phyloP scores from a whole-genome alignment of 169 alveolate genomes.

The Theileria annulata region DNA sequence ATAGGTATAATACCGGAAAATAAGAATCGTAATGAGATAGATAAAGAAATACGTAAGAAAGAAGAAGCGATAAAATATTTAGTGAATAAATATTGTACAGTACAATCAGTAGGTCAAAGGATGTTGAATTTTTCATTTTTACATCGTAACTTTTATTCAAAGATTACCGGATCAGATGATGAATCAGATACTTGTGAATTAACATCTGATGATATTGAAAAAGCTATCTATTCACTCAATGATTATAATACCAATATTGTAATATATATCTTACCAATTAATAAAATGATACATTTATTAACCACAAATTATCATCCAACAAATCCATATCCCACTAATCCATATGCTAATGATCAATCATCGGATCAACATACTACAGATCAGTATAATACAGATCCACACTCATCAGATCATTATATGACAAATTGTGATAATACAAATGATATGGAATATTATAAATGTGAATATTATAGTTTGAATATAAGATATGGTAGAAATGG shows the following conservation, averaged over 20 bases:
- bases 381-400: no score
- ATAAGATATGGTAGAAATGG: constrained; percentile 79
- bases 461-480: constrained; percentile 64
- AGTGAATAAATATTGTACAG: constrained; percentile 61
- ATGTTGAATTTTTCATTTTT: constrained; percentile 66
- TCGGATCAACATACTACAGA: no score
- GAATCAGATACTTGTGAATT: constrained; percentile 65
- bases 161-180: not conserved
- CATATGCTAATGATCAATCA: no score
- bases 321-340: constrained; percentile 67
- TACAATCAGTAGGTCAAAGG: constrained; percentile 35
- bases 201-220: constrained; percentile 86
- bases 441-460: no score
- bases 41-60: constrained; percentile 74
- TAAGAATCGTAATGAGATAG: constrained; percentile 70
- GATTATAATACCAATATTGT: constrained; percentile 86
- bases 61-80: constrained; percentile 76
- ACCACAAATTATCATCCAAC: constrained; percentile 74
- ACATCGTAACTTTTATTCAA: constrained; percentile 38
- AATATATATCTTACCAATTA: constrained; percentile 82
- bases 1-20: constrained; percentile 74
- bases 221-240: constrained; percentile 86
- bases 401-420: no score
- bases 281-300: constrained; percentile 78
- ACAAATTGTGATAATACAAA: no score